Conservation (phyloP, 2,329 filamentous ascomycete genomes). For the Penicillium vulpinum region DNA sequence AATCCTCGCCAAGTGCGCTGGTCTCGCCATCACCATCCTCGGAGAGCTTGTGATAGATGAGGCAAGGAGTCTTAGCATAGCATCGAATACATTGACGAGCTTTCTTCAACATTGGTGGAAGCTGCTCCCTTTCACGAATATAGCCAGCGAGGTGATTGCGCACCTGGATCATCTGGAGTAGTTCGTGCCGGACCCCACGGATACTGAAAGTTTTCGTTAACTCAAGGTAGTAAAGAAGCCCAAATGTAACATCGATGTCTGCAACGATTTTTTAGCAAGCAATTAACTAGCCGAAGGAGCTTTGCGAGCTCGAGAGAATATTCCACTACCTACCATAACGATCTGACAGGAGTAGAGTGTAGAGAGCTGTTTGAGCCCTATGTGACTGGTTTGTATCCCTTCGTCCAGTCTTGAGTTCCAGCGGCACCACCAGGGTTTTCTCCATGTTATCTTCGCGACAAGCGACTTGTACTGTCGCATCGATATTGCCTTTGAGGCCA, state of each 20-base stretch:
- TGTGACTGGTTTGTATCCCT: conserved; percentile 75
- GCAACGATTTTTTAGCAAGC: conserved; percentile 15
- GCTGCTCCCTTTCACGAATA: conserved; percentile 74
- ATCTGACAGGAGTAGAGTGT: conserved; percentile 88
- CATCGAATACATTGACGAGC: conserved; percentile 80
- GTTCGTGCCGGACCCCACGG: conserved; percentile 79
- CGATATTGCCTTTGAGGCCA: conserved; percentile 94
- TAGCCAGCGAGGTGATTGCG: conserved; percentile 86
- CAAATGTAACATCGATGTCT: conserved; percentile 87
- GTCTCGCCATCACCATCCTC: conserved; percentile 80
- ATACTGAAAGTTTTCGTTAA: conserved; percentile 82
- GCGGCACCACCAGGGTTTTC: conserved; percentile 78
- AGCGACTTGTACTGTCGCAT: conserved; percentile 88
- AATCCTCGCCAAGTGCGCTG: conserved; percentile 78
- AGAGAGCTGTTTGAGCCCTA: conserved; percentile 89
- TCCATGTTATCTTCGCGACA: conserved; percentile 69
- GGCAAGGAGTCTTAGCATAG: conserved; percentile 87
- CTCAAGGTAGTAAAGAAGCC: conserved; percentile 93
- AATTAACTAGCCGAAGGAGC: neutral
- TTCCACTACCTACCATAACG: conserved; percentile 64
- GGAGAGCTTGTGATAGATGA: conserved; percentile 87
- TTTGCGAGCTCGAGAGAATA: neutral
- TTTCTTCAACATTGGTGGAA: conserved; percentile 83
- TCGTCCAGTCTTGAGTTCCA: conserved; percentile 94
- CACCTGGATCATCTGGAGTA: conserved; percentile 95